phyloP scores from a whole-genome alignment of 2,329 filamentous ascomycete species.

The Fusarium sp. region DNA sequence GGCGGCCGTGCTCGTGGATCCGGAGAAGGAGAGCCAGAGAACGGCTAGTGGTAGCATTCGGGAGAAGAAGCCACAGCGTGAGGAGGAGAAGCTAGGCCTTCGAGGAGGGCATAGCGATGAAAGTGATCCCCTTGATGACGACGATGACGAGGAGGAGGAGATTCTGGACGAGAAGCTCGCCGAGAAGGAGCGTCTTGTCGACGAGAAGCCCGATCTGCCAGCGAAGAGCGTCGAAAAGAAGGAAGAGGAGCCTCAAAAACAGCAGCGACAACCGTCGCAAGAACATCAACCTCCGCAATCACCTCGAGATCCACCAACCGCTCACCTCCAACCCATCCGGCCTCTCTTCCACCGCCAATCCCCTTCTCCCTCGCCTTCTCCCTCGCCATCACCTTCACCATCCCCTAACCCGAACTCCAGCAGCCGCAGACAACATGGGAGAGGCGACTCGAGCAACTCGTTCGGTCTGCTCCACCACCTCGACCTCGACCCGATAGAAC shows the following conservation, averaged over 20 bases:
- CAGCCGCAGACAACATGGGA: conserved; percentile 24
- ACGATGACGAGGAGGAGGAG: conserved; percentile 13
- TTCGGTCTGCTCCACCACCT: conserved; percentile 39
- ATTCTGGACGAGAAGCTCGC: conserved; percentile 19
- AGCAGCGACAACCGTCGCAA: conserved; percentile 13
- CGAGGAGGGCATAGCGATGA: conserved; percentile 3
- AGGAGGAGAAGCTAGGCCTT: conserved; percentile 5
- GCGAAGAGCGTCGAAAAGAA: neutral
- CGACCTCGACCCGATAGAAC: conserved; percentile 42
- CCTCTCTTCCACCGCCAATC: conserved; percentile 42
- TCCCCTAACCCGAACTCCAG: conserved; percentile 19
- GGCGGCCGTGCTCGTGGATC: conserved; percentile 60
- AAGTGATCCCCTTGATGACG: neutral
- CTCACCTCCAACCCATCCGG: conserved; percentile 38
- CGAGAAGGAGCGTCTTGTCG: conserved; percentile 29
- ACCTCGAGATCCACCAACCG: conserved; percentile 23
- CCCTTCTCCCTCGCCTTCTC: conserved; percentile 26
- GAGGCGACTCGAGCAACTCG: conserved; percentile 35
- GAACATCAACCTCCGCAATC: conserved; percentile 16
- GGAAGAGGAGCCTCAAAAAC: conserved; percentile 9
- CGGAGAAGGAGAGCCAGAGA: conserved; percentile 50
- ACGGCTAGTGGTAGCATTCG: conserved; percentile 28
- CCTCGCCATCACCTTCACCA: conserved; percentile 30
- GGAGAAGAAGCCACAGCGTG: conserved; percentile 22
- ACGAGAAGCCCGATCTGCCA: neutral